Evolutionary conservation across 1,284 basidiomycete species (phyloP).

Genomic region (Ustilago sp.): DNA sequence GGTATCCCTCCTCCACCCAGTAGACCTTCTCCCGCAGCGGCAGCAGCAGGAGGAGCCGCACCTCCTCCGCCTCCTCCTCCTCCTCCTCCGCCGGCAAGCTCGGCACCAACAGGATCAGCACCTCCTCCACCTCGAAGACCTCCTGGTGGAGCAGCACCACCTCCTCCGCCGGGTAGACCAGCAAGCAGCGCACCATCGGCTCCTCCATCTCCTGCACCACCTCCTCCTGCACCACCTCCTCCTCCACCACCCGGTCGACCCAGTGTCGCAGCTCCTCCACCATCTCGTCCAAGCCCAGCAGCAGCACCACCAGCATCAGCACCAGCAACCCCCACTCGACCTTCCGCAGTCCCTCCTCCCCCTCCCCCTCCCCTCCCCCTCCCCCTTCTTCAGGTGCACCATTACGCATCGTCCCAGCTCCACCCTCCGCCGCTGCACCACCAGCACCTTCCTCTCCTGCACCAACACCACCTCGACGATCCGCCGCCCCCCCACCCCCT

Average conservation of each 20-base stretch:
- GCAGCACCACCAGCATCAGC: slow-evolving; percentile 3
- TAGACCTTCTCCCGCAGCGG: slow-evolving; percentile 35
- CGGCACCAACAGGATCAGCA: slow-evolving; percentile 23
- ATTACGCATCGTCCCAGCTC: slow-evolving; percentile 25
- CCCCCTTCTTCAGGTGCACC: slow-evolving; percentile 27
- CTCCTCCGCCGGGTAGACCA: slow-evolving; percentile 22
- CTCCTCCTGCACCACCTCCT: slow-evolving; percentile 38
- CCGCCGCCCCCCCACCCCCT: slow-evolving; percentile 86
- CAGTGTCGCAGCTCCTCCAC: slow-evolving; percentile 13
- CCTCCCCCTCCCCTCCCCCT: slow-evolving; percentile 32
- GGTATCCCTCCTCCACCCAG: slow-evolving; percentile 47
- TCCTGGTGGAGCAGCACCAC: slow-evolving; percentile 27
- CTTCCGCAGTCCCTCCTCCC: slow-evolving; percentile 26
- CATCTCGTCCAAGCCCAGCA: slow-evolving; percentile 27
- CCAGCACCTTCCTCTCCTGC: slow-evolving; percentile 25
- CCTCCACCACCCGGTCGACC: slow-evolving; percentile 28
- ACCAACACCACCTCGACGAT: slow-evolving; percentile 75
- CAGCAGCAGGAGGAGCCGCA: slow-evolving; percentile 15
- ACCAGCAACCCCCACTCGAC: slow-evolving; percentile 13
- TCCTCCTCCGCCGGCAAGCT: slow-evolving; percentile 17
- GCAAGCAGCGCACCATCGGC: slow-evolving; percentile 4
- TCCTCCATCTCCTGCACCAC: slow-evolving; percentile 37
- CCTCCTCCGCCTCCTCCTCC: slow-evolving; percentile 44
- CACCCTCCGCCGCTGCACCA: slow-evolving; percentile 24
- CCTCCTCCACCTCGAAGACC: slow-evolving; percentile 36